Evolutionary conservation across 2,329 filamentous ascomycete species (phyloP), one percentile per base, ranked within the genome.

Genomic region (Ophiostoma fasciatum): DNA sequence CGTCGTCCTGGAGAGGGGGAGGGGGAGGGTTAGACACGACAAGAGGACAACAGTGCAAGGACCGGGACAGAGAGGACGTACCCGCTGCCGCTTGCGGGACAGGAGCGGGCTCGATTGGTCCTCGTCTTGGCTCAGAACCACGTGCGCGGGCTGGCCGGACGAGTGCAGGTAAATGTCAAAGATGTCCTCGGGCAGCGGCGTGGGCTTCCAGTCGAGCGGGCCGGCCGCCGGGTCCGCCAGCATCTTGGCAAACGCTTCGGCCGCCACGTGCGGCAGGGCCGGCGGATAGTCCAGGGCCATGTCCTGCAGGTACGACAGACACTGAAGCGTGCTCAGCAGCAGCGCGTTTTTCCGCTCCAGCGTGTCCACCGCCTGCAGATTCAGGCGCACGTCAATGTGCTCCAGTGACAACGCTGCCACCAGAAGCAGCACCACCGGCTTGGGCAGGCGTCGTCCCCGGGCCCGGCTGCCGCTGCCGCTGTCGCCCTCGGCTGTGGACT

Each of bases 331-430:
- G 42, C 56, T 36, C 48, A 60, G 44, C 14, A 52, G 47, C 14
- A 57, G 44, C 1, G 51, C 53, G 28, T 54, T 67, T 39, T 63
- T 67, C 13, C 62, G 59, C 43, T 72, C 66, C 6, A 69, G 37
- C 0, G 49, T 42, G n/a, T 57, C 51, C 34, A 61, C 42, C 5
- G 50, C 45, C 55, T 50, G 2, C 57, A 54, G 19, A 10, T 42
- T 33, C 18, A 72, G 52, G 13, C 61, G 55, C 33, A 65, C 51
- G 38, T 64, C 62, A 28, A 74, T 58, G 40, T 75, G 71, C 48
- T 75, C 69, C 26, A 74, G 60, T 2, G 68, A 67, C 42, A 65
- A 61, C 3, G 58, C 62, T 6, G 60, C 64, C 5, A 66, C 62
- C 5, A 74, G 56, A 0, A 56, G 54, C 37, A 75, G 47, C 2